Evolutionary conservation across 176 grass and related monocot genomes (phyloP).

Genomic region (Rhipidocladum racemiflorum): DNA sequence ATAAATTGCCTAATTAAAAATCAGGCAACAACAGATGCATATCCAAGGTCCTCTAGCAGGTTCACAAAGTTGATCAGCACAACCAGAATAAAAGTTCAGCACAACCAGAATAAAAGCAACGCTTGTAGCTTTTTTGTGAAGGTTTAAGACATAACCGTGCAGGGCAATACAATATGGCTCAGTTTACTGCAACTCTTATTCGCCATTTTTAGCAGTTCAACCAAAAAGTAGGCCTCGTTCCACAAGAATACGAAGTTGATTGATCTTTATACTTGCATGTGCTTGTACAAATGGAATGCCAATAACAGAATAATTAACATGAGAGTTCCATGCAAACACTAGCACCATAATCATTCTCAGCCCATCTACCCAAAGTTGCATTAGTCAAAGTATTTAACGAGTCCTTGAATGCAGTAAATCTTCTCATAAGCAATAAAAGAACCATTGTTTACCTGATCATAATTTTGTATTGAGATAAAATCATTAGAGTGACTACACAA

Average conservation of each 20-base stretch:
- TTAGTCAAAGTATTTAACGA: conserved; percentile 34
- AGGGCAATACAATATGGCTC: conserved; percentile 2
- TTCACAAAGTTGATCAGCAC: conserved; percentile 35
- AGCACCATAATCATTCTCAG: conserved; percentile 29
- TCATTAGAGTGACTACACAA: conserved; percentile 3
- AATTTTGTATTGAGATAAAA: conserved; percentile 22
- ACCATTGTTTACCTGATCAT: conserved; percentile 69
- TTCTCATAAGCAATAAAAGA: conserved; percentile 48
- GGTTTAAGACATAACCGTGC: conserved; percentile 8
- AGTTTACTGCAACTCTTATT: conserved; percentile 22
- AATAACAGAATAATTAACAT: conserved; percentile 22
- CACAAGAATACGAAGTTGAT: conserved; percentile 17
- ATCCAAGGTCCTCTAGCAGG: conserved; percentile 16
- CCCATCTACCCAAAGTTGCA: conserved; percentile 30
- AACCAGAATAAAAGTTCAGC: conserved; percentile 30
- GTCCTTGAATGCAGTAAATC: conserved; percentile 47
- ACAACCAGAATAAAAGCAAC: conserved; percentile 33
- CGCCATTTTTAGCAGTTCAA: conserved; percentile 17
- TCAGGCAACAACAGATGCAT: conserved; percentile 19
- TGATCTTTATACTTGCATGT: conserved; percentile 31
- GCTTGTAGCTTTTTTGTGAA: background rate
- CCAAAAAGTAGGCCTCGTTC: conserved; percentile 29
- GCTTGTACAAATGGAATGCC: conserved; percentile 11
- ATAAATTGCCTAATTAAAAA: conserved; percentile 5
- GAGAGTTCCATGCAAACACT: conserved; percentile 34